Conservation (phyloP, 2,329 filamentous ascomycete species). For the Xylaria sp. region DNA sequence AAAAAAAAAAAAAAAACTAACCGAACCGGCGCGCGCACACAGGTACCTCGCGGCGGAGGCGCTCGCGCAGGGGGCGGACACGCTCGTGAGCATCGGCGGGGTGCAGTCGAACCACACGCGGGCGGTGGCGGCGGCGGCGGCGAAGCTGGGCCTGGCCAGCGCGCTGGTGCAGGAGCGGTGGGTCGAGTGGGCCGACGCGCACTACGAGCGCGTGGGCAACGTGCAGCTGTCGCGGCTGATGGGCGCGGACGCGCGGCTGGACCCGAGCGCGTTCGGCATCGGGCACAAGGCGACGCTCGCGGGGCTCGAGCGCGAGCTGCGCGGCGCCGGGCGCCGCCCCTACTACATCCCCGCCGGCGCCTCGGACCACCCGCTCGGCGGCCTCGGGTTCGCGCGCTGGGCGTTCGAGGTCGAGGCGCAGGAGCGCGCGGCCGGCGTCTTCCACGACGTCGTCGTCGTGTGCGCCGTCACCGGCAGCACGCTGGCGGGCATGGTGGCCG, state of each 20-base stretch:
- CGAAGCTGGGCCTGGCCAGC: constrained; percentile 58
- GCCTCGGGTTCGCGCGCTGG: constrained; percentile 71
- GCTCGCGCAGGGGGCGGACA: constrained; percentile 57
- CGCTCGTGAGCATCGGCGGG: constrained; percentile 68
- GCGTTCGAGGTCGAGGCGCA: constrained; percentile 69
- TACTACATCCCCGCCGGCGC: constrained; percentile 75
- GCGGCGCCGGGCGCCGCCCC: constrained; percentile 57
- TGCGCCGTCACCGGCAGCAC: constrained; percentile 74
- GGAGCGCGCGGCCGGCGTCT: constrained; percentile 62
- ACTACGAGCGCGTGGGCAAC: constrained; percentile 69
- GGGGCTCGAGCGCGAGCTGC: constrained; percentile 56
- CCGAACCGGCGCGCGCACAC: no score
- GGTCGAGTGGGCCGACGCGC: constrained; percentile 63
- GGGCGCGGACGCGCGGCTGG: constrained; percentile 65
- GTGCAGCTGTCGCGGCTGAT: constrained; percentile 71
- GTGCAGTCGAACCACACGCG: constrained; percentile 73
- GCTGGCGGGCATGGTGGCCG: constrained; percentile 72
- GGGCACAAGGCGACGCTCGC: constrained; percentile 66
- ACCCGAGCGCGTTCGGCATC: constrained; percentile 66
- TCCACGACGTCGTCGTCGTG: constrained; percentile 70
- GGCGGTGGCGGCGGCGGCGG: constrained; percentile 65
- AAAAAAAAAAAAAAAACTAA: no score
- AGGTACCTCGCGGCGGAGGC: constrained; percentile 69
- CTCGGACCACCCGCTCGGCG: constrained; percentile 70
- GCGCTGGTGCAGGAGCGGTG: constrained; percentile 68